These are phyloP conservation scores for Danielozyma ontarioensis DNA, from an alignment of 805 yeast genomes.

Conservation along the genomic window DNA sequence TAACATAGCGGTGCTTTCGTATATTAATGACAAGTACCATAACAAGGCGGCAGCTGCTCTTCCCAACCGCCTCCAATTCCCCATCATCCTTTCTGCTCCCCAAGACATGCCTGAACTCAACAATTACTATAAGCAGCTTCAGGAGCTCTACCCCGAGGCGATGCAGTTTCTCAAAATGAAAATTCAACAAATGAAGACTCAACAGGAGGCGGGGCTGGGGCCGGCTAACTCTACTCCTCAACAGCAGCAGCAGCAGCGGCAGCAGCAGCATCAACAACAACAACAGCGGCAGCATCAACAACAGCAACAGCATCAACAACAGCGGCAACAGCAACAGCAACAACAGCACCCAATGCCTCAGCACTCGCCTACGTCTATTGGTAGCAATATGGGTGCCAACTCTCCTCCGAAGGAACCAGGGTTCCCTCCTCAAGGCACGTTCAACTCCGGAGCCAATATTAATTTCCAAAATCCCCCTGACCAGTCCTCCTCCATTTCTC, in stretches of 20 bases:
- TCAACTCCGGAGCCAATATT: conserved; percentile 1
- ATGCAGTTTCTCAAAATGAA: conserved; percentile 36
- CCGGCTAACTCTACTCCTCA: too few species aligned
- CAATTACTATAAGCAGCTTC: conserved; percentile 42
- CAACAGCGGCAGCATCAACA: conserved; percentile 2
- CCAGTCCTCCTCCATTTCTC: conserved; percentile 23
- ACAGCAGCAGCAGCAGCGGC: conserved; percentile 4
- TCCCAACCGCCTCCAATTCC: conserved; percentile 25
- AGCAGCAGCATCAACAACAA: conserved; percentile 1
- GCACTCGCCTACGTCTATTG: too few species aligned
- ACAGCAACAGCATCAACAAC: conserved; percentile 3
- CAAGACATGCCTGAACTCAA: conserved; percentile 50
- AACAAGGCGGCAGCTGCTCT: conserved; percentile 15
- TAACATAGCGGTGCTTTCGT: conserved; percentile 34
- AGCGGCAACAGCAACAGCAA: conserved; percentile 3
- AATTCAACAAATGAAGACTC: conserved; percentile 2
- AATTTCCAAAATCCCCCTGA: conserved; percentile 2
- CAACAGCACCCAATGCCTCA: conserved; percentile 1
- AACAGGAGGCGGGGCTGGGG: conserved; percentile 2
- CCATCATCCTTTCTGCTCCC: conserved; percentile 50
- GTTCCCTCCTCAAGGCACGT: not conserved
- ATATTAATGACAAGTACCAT: conserved; percentile 35
- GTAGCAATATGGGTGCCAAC: too few species aligned
- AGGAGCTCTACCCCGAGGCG: conserved; percentile 51
- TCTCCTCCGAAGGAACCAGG: not conserved